Evolutionary conservation across 495 filamentous ascomycete species (phyloP).

Genomic region (Tuber borchii): DNA sequence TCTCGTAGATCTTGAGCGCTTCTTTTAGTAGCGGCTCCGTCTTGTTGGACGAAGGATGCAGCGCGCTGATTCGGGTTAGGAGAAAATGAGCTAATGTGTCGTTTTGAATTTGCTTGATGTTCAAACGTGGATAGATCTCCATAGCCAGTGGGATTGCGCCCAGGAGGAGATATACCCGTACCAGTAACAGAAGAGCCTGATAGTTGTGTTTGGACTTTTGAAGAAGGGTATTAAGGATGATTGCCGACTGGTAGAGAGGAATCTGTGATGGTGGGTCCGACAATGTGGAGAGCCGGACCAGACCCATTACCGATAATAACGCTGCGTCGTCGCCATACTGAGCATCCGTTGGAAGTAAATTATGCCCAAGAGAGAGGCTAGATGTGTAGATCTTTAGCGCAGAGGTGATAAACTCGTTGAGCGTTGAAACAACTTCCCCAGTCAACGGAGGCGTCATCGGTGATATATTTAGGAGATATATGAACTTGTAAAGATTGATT

Average conservation of each 20-base stretch:
- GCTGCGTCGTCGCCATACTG: conserved; percentile 55
- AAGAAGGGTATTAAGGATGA: conserved; percentile 50
- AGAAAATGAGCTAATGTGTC: conserved; percentile 55
- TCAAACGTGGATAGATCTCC: conserved; percentile 50
- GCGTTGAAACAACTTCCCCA: conserved; percentile 40
- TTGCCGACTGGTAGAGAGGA: conserved; percentile 50
- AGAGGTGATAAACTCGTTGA: conserved; percentile 47
- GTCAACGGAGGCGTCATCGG: conserved; percentile 25
- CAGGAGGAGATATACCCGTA: conserved; percentile 52
- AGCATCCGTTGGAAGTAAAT: conserved; percentile 50
- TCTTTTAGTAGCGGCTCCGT: conserved; percentile 23
- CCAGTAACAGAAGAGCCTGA: conserved; percentile 52
- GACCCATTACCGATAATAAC: conserved; percentile 53
- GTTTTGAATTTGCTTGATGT: conserved; percentile 57
- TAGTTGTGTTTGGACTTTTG: conserved; percentile 54
- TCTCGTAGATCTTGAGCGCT: conserved; percentile 40
- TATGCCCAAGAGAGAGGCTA: conserved; percentile 37
- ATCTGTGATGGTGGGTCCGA: conserved; percentile 23
- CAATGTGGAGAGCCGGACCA: conserved; percentile 46
- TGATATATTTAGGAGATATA: conserved; percentile 52
- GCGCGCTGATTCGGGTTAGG: conserved; percentile 53
- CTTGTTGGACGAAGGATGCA: conserved; percentile 42
- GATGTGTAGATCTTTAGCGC: conserved; percentile 49
- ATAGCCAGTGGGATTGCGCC: conserved; percentile 53
- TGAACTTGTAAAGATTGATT: conserved; percentile 54